phyloP scores from a whole-genome alignment of 331 rosid species.

The Rosa hybrid region DNA sequence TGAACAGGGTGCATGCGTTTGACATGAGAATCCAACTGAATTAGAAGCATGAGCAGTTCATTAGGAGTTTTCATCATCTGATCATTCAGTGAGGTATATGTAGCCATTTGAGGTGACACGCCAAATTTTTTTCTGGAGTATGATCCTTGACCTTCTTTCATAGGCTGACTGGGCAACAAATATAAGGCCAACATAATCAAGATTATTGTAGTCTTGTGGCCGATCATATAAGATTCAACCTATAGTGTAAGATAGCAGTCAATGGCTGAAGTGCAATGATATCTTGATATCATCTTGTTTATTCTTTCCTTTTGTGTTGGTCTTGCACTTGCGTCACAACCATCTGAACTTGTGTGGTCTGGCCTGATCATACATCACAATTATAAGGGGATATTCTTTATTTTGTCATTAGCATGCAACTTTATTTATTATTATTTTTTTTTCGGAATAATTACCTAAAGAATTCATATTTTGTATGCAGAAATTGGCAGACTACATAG shows the following conservation, averaged over 20 bases:
- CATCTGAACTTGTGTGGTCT: neutral
- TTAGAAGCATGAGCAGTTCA: constrained; percentile 33
- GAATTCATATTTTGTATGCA: constrained; percentile 39
- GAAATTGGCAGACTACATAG: constrained; percentile 95
- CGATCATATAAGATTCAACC: neutral
- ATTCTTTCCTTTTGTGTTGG: neutral
- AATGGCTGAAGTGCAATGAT: neutral
- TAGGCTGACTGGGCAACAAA: neutral
- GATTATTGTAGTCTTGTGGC: neutral
- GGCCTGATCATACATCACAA: constrained; percentile 3
- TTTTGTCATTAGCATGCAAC: neutral
- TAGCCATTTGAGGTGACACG: constrained; percentile 20
- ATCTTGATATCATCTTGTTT: neutral
- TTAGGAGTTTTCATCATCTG: constrained; percentile 28
- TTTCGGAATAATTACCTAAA: neutral
- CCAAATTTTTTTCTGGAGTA: neutral
- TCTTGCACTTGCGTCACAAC: neutral
- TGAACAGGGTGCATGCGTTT: constrained; percentile 35
- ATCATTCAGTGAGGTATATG: constrained; percentile 27
- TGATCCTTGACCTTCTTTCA: neutral
- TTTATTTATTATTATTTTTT: too few relatives aligned
- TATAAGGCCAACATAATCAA: neutral
- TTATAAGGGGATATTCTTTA: neutral
- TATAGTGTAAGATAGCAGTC: neutral
- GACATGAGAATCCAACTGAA: constrained; percentile 29